A percentile compares a stretch with the other conserved stretches of the same genome.
Conservation (phyloP, 2,329 filamentous ascomycete species). For the Fusarium coicis region DNA sequence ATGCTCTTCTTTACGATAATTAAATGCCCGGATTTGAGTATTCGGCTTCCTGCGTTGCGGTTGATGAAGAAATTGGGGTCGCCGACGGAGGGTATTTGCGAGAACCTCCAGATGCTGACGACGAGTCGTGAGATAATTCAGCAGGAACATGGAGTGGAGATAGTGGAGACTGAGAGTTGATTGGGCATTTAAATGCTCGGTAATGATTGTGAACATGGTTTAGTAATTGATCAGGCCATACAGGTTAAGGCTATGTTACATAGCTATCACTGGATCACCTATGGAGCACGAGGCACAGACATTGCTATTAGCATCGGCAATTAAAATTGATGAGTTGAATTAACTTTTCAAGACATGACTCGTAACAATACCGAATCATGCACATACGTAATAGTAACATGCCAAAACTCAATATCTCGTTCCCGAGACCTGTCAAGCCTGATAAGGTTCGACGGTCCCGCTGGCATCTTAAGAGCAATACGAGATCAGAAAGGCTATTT, state of each 20-base stretch:
- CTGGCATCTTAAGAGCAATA: not conserved
- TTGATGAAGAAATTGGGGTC: not conserved
- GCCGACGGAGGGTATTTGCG: not conserved
- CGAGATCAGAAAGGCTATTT: not conserved
- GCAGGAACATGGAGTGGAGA: not conserved
- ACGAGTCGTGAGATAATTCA: not conserved
- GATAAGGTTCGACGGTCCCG: not conserved
- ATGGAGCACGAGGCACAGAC: not conserved
- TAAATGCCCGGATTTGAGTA: not conserved
- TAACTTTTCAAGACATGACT: not conserved
- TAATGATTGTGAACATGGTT: not conserved
- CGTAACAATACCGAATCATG: too few relatives aligned
- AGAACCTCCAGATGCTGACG: not conserved
- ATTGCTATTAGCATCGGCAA: not conserved
- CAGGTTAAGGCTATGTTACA: not conserved
- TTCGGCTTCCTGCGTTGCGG: not conserved
- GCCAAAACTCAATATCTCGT: not conserved
- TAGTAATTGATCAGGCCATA: not conserved
- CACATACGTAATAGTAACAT: accelerated
- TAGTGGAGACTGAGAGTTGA: not conserved
- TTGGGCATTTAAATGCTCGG: accelerated
- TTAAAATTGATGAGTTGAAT: not conserved
- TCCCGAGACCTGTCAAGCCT: too few relatives aligned
- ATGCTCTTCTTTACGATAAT: not conserved
- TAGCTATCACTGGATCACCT: accelerated